Evolutionary conservation across 1,139 yeast species (phyloP), one percentile per base, ranked within the genome.

Genomic region (Taiozyma sp.): DNA sequence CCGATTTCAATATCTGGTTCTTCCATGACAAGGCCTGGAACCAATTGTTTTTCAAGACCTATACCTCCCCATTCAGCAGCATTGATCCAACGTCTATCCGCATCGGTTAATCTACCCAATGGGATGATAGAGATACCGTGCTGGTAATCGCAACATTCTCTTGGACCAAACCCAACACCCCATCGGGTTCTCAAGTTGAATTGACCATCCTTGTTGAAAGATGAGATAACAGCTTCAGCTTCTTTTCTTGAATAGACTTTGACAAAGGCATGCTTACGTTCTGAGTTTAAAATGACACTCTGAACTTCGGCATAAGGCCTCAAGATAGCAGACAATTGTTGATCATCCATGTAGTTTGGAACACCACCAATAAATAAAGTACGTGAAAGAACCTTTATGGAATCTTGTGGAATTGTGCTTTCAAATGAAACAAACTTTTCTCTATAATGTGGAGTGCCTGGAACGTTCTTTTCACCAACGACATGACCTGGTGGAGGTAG

Each of bases 161-260:
- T 83, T 49, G 99, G 99, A 4, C 99, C 99, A 66, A 89, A 93
- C 2, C 99, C 99, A 57, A 93, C 98, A 59, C 98, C 99, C 99
- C 99, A 93, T 66, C 97, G 80, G 10, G 96, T 89, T 72, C 93
- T 88, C 65, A 82, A 80, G 48, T 78, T 84, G 59, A 73, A 79
- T 65, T 74, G 66, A 7, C 85, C 84, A 48, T 75, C 75, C 54
- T 75, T 74, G 57, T 76, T 76, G 58, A 77, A 84, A 70, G 61
- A 80, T 63, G 69, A 81, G 68, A 75, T 80, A 55, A 91, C 92
- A 57, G 77, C 80, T 65, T 90, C 97, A 27, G 99, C 99, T 68
- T 92, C 98, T 47, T 78, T 79, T 71, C 99, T 82, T n/a, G 96
- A 88, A 66, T 87, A 90, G n/a, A 92, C 95, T 70, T 93, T 93